Percentiles rank a stretch among this genome's conserved stretches.
Conservation (phyloP, 208 protist genomes). For the Tritrichomonas foetus region DNA sequence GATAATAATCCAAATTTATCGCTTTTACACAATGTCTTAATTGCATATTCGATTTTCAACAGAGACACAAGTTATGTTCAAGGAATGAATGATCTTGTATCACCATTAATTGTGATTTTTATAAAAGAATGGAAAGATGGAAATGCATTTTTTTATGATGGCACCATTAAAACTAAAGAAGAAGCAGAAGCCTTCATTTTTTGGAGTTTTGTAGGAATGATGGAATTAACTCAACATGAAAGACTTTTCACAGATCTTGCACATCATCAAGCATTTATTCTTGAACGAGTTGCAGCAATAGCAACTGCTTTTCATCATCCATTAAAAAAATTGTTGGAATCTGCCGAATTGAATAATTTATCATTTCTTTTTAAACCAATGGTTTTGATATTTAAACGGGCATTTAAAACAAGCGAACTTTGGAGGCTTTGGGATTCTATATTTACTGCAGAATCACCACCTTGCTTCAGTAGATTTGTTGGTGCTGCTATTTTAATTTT, state of each 20-base stretch:
- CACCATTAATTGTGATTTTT: slow-evolving; percentile 74
- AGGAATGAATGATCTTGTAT: slow-evolving; percentile 78
- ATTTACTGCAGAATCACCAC: not conserved
- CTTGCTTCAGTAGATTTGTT: not conserved
- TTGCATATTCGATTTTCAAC: slow-evolving; percentile 76
- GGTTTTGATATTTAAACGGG: not conserved
- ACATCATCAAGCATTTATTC: not conserved
- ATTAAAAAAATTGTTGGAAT: not conserved
- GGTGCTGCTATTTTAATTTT: not conserved
- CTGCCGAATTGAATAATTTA: not conserved
- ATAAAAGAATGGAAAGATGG: not conserved
- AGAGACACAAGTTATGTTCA: slow-evolving; percentile 79
- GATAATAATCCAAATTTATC: not conserved
- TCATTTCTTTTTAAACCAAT: not conserved
- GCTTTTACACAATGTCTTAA: slow-evolving; percentile 72
- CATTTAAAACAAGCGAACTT: not conserved
- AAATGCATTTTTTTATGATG: not conserved
- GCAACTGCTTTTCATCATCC: not conserved
- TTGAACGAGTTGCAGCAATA: not conserved
- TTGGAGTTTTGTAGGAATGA: not conserved
- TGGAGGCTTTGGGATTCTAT: not conserved
- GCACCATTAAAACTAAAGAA: not conserved
- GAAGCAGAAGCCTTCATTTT: not conserved
- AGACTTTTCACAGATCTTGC: not conserved
- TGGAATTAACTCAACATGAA: slow-evolving; percentile 27